A percentile compares a stretch with the other conserved stretches of the same genome.
Conservation (phyloP, 2,329 filamentous ascomycete genomes). For the Diaporthe citriasiana region DNA sequence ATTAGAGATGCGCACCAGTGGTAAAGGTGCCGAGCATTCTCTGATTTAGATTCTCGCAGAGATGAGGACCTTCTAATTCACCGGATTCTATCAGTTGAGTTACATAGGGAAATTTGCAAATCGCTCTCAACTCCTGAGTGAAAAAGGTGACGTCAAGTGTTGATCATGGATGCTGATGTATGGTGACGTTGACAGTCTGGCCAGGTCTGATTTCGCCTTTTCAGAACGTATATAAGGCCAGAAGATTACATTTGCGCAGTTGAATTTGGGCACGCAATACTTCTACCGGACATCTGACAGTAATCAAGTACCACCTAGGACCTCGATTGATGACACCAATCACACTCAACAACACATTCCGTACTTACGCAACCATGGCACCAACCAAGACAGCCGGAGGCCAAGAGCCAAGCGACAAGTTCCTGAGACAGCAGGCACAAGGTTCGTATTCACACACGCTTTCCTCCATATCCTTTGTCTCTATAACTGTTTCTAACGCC, state of each 20-base stretch:
- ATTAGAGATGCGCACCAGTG: no score
- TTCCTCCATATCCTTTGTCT: fast-evolving
- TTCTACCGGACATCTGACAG: background rate
- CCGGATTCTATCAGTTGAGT: background rate
- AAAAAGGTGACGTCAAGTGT: constrained; percentile 10
- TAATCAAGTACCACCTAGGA: background rate
- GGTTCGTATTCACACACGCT: background rate
- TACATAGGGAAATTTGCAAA: background rate
- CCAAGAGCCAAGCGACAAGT: constrained; percentile 40
- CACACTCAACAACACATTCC: background rate
- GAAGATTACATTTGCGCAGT: background rate
- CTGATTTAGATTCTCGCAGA: background rate
- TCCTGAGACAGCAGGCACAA: constrained; percentile 36
- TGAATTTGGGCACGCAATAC: no score
- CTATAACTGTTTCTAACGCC: background rate
- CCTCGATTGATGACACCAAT: background rate
- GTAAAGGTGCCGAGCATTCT: no score
- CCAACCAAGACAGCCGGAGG: constrained; percentile 39
- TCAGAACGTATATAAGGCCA: background rate
- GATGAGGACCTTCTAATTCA: background rate
- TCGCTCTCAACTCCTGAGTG: background rate
- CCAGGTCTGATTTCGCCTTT: background rate
- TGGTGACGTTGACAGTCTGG: constrained; percentile 13
- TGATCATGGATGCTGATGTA: constrained; percentile 18
- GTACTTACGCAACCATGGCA: constrained; percentile 24